Evolutionary conservation across 2,329 filamentous ascomycete species (phyloP), one percentile per base, ranked within the genome.

Genomic region (Sporothrix schenckii): DNA sequence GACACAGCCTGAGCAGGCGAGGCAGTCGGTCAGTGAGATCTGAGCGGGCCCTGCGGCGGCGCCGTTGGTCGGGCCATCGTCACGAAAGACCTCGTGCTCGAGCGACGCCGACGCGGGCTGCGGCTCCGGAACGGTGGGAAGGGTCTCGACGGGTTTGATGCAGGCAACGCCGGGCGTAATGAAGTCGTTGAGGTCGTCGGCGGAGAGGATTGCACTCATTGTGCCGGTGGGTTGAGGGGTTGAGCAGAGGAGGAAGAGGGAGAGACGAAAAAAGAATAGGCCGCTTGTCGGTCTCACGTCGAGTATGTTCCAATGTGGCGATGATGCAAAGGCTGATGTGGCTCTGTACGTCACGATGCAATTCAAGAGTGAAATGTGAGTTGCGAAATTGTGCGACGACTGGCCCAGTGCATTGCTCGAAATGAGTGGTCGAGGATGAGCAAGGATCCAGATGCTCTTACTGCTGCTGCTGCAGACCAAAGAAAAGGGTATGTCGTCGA

Each of bases 161-260:
- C 95, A 99, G 73, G 95, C 95, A 77, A 99, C 94, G 73, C 94
- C 94, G 16, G 95, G 95, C 70, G 92, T 95, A 79, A 99, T 99
- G 83, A 99, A 99, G 85, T 99, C 95, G 84, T 99, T 99, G 72
- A 99, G 86, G 80, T 97, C 94, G 83, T 99, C 94, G 77, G 91
- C 91, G 70, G 94, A 98, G 77, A 99, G 91, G 77, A 99, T 99
- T 73, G 95, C 95, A 79, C 93, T 97, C 95, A 99, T 99, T 73
- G 79, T 84, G 75, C 60, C 66, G 71, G 41, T 63, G n/a, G 10
- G 47, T 9, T 14, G 27, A 52, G 24, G n/a, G 10, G 47, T 9
- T 14, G 27, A 52, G 24, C 11, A 63, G 39, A 19, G 30, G 44
- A 44, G n/a, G 41, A 19, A 19, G 21, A 19, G 44, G n/a, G n/a